Base-by-base conservation (phyloP, 2,329 filamentous ascomycete genomes). In the Cordyceps tenuipes region DNA sequence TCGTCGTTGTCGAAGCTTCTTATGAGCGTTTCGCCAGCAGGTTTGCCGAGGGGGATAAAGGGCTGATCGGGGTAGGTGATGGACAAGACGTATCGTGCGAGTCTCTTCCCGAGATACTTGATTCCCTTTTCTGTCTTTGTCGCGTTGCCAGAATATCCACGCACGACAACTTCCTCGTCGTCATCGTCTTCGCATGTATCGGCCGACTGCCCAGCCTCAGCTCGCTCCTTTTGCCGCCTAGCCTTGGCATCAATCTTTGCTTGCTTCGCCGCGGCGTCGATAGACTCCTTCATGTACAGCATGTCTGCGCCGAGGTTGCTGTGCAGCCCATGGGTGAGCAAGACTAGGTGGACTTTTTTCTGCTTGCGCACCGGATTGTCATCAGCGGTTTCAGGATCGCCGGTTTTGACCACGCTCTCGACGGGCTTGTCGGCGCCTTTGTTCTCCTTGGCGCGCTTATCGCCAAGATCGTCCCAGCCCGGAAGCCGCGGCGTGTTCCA, bases 221-320 rank as follows among this genome's bases (percentile, higher is more conserved):
- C 69, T 69, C 76, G 72, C 68, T 82, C 76, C 66, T 74, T 78
- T 60, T 77, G 78, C 66, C 79, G 83, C 61, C 88, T 80, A 54
- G 77, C 79, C 70, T 81, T 86, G 43, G 86, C 84, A 71, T 90
- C 87, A 54, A 84, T 76, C 66, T 87, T 86, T 31, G 90, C 88
- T 69, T 93, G 85, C 66, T 79, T 87, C 4, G 87, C 88, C 3
- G 90, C 86, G 31, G 86, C 85, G 75, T 99, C 94, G 63, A 99
- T 97, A 72, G 91, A 96, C 74, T 99, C 94, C 70, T 99, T 99
- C 71, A 99, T 76, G 70, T 90, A 99, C 21, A 99, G 79, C 94
- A 99, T 96, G 71, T 99, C 94, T 23, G 91, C 89, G 5, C 94
- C 91, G 13, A 97, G 80, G 71, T 99, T 99, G 73, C 93, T 96